These are phyloP conservation scores for Arthonia radiata DNA, from an alignment of 495 filamentous ascomycete species.

Conservation along the genomic window DNA sequence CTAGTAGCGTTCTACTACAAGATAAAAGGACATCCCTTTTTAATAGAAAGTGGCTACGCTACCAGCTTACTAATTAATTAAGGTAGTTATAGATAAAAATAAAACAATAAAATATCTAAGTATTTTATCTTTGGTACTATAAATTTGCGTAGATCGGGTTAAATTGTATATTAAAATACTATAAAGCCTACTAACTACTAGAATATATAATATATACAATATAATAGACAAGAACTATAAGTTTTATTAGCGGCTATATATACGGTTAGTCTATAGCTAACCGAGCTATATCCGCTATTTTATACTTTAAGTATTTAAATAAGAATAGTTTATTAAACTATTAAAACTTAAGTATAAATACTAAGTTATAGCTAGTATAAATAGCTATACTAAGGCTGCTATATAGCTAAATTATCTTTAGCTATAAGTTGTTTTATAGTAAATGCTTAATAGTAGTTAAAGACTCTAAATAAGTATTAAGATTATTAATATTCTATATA, in stretches of 20 bases:
- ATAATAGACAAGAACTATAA: too few species aligned
- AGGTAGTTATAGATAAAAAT: too few species aligned
- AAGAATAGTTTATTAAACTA: conserved; percentile 65
- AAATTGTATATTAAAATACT: too few species aligned
- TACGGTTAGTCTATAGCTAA: conserved; percentile 79
- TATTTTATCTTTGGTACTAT: too few species aligned
- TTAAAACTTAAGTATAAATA: conserved; percentile 48
- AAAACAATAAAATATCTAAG: too few species aligned
- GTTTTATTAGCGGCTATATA: conserved; percentile 64
- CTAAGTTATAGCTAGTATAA: conserved; percentile 68
- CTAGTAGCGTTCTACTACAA: too few species aligned
- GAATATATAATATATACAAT: too few species aligned
- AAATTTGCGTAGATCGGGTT: too few species aligned
- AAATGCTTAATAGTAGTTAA: conserved; percentile 55
- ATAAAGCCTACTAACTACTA: too few species aligned
- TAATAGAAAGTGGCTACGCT: too few species aligned
- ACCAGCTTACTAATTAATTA: too few species aligned
- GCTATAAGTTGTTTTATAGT: conserved; percentile 64
- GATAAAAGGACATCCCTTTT: too few species aligned
- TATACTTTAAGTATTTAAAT: conserved; percentile 62
- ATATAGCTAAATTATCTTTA: conserved; percentile 76
- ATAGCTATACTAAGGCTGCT: conserved; percentile 89
- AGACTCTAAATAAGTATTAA: conserved; percentile 67
- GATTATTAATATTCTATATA: conserved; percentile 85
- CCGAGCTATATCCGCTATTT: conserved; percentile 48